Conservation (phyloP, 164 flowering plant species). For the Annona squamosa region DNA sequence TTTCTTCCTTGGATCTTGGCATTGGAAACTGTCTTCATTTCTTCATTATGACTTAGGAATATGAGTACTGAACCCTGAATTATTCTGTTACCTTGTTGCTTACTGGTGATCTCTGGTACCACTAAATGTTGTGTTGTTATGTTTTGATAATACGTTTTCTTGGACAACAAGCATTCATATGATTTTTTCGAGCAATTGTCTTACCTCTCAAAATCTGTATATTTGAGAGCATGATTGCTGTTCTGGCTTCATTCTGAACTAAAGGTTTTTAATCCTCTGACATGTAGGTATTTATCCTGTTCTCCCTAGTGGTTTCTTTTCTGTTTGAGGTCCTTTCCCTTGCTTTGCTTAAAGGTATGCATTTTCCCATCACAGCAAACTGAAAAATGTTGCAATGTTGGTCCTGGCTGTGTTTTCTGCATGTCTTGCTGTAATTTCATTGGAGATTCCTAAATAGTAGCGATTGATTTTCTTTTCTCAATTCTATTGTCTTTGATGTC, state of each 20-base stretch:
- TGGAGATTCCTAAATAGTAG: no score
- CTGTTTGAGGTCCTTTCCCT: constrained; percentile 48
- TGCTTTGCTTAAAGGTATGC: constrained; percentile 61
- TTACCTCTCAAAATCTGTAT: not conserved
- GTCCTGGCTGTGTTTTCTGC: not conserved
- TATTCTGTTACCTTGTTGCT: no score
- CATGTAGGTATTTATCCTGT: constrained; percentile 73
- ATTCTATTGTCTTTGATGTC: no score
- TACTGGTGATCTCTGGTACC: no score
- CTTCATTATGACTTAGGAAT: not conserved
- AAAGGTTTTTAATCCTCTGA: not conserved
- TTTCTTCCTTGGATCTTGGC: not conserved
- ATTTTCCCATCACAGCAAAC: not conserved
- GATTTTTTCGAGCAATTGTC: not conserved
- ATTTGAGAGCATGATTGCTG: not conserved
- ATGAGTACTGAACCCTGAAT: not conserved
- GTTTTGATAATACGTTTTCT: not conserved
- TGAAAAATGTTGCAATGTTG: not conserved
- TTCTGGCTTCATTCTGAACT: not conserved
- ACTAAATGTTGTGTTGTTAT: not conserved
- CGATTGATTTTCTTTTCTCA: no score
- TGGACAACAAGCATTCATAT: not conserved
- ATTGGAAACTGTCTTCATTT: not conserved
- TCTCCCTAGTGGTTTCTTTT: constrained; percentile 47
- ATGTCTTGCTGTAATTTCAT: no score